These are phyloP conservation scores for Candida nanaspora DNA, from an alignment of 805 yeast genomes.

Conservation along the genomic window DNA sequence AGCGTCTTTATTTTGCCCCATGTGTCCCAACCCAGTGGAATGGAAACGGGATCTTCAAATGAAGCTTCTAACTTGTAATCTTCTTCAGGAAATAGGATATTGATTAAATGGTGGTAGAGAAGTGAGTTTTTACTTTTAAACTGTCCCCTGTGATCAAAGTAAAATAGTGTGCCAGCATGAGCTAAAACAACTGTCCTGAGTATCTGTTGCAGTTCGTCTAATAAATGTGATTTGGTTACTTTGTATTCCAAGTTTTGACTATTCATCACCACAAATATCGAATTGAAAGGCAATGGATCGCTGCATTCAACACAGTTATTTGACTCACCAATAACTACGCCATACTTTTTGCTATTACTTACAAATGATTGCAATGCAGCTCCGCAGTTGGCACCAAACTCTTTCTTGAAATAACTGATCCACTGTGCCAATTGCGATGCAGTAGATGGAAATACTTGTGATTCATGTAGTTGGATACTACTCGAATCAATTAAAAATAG, in stretches of 20 bases:
- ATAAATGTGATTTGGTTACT: background rate
- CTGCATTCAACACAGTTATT: background rate
- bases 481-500: no score
- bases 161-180: background rate
- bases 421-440: no score
- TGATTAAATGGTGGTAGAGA: background rate
- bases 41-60: constrained; percentile 10
- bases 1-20: constrained; percentile 39
- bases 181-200: background rate
- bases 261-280: background rate
- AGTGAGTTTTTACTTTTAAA: constrained; percentile 2
- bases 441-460: no score
- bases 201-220: constrained; percentile 1
- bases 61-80: background rate
- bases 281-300: background rate
- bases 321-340: background rate
- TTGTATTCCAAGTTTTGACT: background rate
- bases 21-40: constrained; percentile 48
- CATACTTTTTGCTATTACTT: background rate
- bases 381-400: background rate
- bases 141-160: background rate
- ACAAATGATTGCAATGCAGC: background rate
- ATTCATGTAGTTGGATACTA: no score
- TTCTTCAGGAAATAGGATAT: background rate
- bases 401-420: background rate